A percentile compares a stretch with the other conserved stretches of the same genome.
phyloP scores from a whole-genome alignment of 495 filamentous ascomycete species.

The Cairneyella variabilis region DNA sequence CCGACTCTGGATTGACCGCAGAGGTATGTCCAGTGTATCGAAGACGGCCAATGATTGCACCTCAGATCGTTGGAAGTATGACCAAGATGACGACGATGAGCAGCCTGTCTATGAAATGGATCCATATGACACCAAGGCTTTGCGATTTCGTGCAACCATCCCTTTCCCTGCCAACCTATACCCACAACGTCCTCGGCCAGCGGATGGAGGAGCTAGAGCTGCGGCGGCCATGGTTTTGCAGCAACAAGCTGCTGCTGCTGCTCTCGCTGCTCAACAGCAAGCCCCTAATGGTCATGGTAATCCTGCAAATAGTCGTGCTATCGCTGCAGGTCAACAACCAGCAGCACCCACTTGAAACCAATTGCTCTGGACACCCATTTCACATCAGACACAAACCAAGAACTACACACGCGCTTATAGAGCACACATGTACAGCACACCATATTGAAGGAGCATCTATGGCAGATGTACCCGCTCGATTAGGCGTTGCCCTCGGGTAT shows the following conservation, averaged over 20 bases:
- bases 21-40: slow-evolving; percentile 48
- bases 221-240: too few species aligned
- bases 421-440: slow-evolving; percentile 15
- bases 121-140: slow-evolving; percentile 62
- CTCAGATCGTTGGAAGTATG: slow-evolving; percentile 79
- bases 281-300: slow-evolving; percentile 22
- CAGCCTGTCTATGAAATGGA: slow-evolving; percentile 63
- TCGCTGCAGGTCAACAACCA: slow-evolving; percentile 14
- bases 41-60: slow-evolving; percentile 38
- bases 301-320: slow-evolving; percentile 25
- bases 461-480: slow-evolving; percentile 1
- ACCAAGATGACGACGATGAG: slow-evolving; percentile 70
- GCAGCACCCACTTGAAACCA: slow-evolving; percentile 13
- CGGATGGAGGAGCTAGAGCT: too few species aligned
- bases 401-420: neutral
- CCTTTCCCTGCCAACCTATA: slow-evolving; percentile 40
- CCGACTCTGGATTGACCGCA: slow-evolving; percentile 78
- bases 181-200: slow-evolving; percentile 16
- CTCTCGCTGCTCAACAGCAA: slow-evolving; percentile 4
- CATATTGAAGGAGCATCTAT: slow-evolving; percentile 11
- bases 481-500: slow-evolving; percentile 23
- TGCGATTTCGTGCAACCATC: slow-evolving; percentile 71
- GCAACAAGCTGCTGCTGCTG: too few species aligned
- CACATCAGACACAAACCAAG: too few species aligned
- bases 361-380: neutral